A percentile compares a stretch with the other conserved stretches of the same genome.
Conservation (phyloP, 495 filamentous ascomycete genomes). For the Podospora comata region DNA sequence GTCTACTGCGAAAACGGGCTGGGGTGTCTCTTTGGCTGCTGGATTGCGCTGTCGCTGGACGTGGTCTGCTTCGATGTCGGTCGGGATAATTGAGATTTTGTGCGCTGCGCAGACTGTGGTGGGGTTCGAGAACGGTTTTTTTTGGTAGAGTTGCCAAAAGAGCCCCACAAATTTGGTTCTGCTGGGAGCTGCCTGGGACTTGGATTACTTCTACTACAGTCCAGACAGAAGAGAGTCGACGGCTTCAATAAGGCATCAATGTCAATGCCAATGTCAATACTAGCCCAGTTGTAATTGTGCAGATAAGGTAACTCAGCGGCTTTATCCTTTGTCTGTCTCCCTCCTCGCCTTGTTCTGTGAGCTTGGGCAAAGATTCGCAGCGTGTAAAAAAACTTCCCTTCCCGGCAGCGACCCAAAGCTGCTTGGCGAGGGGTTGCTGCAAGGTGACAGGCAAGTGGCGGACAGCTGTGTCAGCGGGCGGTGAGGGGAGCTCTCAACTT, state of each 20-base stretch:
- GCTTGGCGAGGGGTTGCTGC: not conserved
- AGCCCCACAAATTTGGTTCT: slow-evolving; percentile 28
- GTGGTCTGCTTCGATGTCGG: slow-evolving; percentile 18
- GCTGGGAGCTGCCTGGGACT: too few species aligned
- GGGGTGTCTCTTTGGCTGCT: slow-evolving; percentile 3
- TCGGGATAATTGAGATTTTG: slow-evolving; percentile 38
- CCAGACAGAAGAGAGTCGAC: too few species aligned
- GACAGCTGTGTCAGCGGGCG: slow-evolving; percentile 23
- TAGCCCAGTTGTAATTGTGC: not conserved
- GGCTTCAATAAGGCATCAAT: too few species aligned
- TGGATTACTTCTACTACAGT: too few species aligned
- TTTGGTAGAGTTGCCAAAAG: slow-evolving; percentile 25
- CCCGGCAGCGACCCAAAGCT: not conserved
- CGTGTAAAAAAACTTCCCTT: slow-evolving; percentile 5
- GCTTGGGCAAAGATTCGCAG: not conserved
- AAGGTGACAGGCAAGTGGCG: slow-evolving; percentile 9
- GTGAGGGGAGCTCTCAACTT: slow-evolving; percentile 30
- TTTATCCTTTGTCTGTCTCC: not conserved
- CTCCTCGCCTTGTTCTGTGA: slow-evolving; percentile 1
- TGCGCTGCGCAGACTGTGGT: slow-evolving; percentile 34
- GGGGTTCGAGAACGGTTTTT: slow-evolving; percentile 29
- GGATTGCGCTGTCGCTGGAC: slow-evolving; percentile 25
- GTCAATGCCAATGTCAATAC: not conserved
- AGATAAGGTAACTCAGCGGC: not conserved
- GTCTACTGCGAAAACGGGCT: slow-evolving; percentile 15